Evolutionary conservation across 352 stramenopile species (phyloP).

Genomic region (Phytophthora palmivora): DNA sequence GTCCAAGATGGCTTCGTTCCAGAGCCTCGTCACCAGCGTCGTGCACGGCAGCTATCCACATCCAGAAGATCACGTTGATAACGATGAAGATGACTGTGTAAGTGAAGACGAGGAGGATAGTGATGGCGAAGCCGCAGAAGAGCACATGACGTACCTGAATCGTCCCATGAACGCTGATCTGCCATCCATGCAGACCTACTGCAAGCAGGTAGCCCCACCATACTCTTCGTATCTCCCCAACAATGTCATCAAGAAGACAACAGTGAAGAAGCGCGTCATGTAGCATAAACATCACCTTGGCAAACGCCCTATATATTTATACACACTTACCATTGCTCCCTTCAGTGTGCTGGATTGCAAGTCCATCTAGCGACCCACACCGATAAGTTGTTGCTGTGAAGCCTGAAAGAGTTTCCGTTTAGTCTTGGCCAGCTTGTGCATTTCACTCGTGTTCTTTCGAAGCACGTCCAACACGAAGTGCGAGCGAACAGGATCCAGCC

Average conservation of each 20-base stretch:
- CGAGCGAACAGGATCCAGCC: conserved; percentile 65
- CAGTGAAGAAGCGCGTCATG: conserved; percentile 23
- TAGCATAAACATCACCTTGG: conserved; percentile 9
- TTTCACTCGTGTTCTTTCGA: conserved; percentile 71
- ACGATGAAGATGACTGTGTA: conserved; percentile 15
- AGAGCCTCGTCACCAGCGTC: conserved; percentile 45
- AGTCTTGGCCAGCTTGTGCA: conserved; percentile 75
- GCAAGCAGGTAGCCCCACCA: conserved; percentile 58
- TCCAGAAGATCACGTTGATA: conserved; percentile 7
- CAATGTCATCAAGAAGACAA: conserved; percentile 18
- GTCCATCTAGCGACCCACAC: conserved; percentile 37
- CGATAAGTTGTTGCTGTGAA: conserved; percentile 63
- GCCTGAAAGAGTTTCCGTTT: conserved; percentile 73
- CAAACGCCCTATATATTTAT: conserved; percentile 39
- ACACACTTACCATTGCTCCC: conserved; percentile 37
- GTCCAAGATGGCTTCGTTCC: conserved; percentile 41
- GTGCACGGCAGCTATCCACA: conserved; percentile 24
- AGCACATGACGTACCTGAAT: conserved; percentile 31
- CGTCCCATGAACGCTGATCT: conserved; percentile 50
- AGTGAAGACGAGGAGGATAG: conserved; percentile 16
- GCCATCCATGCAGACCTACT: conserved; percentile 79
- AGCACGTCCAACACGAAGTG: conserved; percentile 79
- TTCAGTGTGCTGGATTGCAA: neutral
- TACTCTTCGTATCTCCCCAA: conserved; percentile 63
- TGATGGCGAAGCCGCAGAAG: conserved; percentile 6